Conservation (phyloP, 805 yeast genomes). For the Metschnikowia drakensbergensis region DNA sequence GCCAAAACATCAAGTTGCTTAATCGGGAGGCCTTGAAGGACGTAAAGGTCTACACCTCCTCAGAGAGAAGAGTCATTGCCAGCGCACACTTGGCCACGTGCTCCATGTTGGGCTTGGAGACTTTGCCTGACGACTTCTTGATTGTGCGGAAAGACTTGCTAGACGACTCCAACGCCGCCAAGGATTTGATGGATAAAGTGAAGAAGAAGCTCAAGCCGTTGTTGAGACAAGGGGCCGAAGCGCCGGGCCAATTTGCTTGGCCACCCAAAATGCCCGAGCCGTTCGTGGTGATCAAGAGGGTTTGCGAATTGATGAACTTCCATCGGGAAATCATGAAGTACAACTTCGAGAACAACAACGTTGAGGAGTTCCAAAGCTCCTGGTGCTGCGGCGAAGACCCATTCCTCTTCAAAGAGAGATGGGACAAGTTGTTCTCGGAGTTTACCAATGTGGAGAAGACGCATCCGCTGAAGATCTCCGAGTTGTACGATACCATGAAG, state of each 20-base stretch:
- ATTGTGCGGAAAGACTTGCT: conserved; percentile 83
- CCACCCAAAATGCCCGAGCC: conserved; percentile 99
- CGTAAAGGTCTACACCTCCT: conserved; percentile 82
- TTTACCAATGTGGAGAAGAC: conserved; percentile 91
- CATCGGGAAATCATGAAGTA: conserved; percentile 80
- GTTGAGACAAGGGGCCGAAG: conserved; percentile 91
- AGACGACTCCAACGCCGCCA: conserved; percentile 97
- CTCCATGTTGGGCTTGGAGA: conserved; percentile 64
- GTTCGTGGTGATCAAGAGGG: conserved; percentile 86
- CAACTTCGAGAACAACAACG: conserved; percentile 67
- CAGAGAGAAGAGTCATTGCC: conserved; percentile 91
- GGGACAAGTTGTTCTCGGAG: conserved; percentile 95
- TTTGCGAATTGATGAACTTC: conserved; percentile 91
- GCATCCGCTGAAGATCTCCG: conserved; percentile 95
- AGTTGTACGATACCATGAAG: conserved; percentile 96
- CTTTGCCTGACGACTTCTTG: conserved; percentile 70
- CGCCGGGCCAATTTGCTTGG: conserved; percentile 98
- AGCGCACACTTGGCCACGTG: conserved; percentile 86
- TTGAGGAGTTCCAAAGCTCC: conserved; percentile 60
- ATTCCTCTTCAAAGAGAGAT: conserved; percentile 80
- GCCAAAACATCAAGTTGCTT: conserved; percentile 84
- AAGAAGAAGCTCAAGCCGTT: conserved; percentile 94
- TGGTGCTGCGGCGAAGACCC: conserved; percentile 99
- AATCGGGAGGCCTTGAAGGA: conserved; percentile 82
- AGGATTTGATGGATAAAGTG: conserved; percentile 95